Evolutionary conservation across 2,329 filamentous ascomycete species (phyloP).

Genomic region (Penicillium brasilianum): DNA sequence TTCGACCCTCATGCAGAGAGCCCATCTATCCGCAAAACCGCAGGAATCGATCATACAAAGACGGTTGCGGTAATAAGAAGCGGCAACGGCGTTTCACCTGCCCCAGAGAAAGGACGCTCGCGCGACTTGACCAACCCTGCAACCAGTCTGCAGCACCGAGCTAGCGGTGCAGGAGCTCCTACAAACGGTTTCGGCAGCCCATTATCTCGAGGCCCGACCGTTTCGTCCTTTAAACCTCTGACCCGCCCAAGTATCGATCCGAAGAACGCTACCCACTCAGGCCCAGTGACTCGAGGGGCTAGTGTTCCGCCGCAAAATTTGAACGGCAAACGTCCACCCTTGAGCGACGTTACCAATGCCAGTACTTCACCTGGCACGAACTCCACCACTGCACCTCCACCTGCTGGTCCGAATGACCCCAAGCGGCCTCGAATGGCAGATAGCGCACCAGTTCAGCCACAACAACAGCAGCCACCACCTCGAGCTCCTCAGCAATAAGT

Average conservation of each 20-base stretch:
- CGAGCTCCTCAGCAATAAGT: slow-evolving; percentile 25
- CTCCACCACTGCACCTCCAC: slow-evolving; percentile 31
- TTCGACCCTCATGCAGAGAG: slow-evolving; percentile 79
- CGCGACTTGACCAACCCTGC: slow-evolving; percentile 46
- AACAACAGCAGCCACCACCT: slow-evolving; percentile 20
- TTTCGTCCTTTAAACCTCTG: slow-evolving; percentile 51
- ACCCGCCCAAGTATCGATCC: slow-evolving; percentile 48
- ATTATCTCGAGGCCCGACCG: slow-evolving; percentile 41
- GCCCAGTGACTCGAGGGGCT: slow-evolving; percentile 25
- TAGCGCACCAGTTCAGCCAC: slow-evolving; percentile 12
- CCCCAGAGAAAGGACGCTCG: slow-evolving; percentile 37
- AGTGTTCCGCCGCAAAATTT: slow-evolving; percentile 37
- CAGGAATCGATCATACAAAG: slow-evolving; percentile 79
- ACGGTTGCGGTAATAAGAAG: slow-evolving; percentile 71
- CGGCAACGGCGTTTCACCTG: slow-evolving; percentile 41
- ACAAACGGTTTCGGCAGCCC: slow-evolving; percentile 37
- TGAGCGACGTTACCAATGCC: slow-evolving; percentile 53
- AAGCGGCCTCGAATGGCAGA: slow-evolving; percentile 40
- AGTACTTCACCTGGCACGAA: slow-evolving; percentile 25
- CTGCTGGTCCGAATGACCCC: slow-evolving; percentile 34
- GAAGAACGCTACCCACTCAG: slow-evolving; percentile 27
- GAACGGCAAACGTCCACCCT: slow-evolving; percentile 50
- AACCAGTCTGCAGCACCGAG: slow-evolving; percentile 41
- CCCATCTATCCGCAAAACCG: slow-evolving; percentile 86
- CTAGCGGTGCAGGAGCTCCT: slow-evolving; percentile 39